These are phyloP conservation scores for Pezicula carpinea DNA, from an alignment of 2,329 filamentous ascomycete species.

Conservation along the genomic window DNA sequence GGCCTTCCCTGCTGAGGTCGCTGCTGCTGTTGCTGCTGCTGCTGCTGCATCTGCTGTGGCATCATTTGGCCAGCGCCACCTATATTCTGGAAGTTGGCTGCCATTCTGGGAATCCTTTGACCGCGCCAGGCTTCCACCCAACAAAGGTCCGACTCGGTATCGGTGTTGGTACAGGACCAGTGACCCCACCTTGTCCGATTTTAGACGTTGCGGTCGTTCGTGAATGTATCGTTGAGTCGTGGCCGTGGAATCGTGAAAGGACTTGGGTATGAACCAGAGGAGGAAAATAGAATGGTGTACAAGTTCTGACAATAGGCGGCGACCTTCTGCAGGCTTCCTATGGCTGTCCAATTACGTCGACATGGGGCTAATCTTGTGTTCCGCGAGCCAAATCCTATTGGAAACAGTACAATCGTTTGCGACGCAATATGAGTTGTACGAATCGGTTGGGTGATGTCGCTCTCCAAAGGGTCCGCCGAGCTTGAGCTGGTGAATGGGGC, in stretches of 20 bases:
- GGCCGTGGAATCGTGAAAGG: not conserved
- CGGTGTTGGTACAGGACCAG: constrained; percentile 14
- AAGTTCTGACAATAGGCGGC: constrained; percentile 20
- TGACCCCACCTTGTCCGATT: constrained; percentile 16
- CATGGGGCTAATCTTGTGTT: constrained; percentile 23
- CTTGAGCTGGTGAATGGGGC: constrained; percentile 5
- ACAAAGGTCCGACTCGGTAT: constrained; percentile 14
- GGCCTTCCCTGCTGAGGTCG: constrained; percentile 2
- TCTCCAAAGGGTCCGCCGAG: constrained; percentile 1
- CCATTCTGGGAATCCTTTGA: constrained; percentile 23
- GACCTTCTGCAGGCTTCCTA: constrained; percentile 24
- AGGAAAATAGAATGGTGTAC: no score
- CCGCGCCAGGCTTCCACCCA: constrained; percentile 20
- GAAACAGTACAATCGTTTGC: constrained; percentile 19
- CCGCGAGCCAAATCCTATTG: constrained; percentile 16
- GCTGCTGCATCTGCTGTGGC: constrained; percentile 19
- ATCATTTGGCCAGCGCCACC: constrained; percentile 24
- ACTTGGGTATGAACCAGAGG: constrained; percentile 4
- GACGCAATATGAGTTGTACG: constrained; percentile 15
- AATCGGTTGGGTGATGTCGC: constrained; percentile 5
- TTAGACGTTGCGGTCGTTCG: constrained; percentile 4
- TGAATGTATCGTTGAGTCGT: constrained; percentile 3
- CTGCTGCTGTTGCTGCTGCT: constrained; percentile 7
- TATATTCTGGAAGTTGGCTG: constrained; percentile 28
- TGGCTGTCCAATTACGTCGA: constrained; percentile 18